phyloP scores from a whole-genome alignment of 352 stramenopile species.

The Pythium utonaiense region DNA sequence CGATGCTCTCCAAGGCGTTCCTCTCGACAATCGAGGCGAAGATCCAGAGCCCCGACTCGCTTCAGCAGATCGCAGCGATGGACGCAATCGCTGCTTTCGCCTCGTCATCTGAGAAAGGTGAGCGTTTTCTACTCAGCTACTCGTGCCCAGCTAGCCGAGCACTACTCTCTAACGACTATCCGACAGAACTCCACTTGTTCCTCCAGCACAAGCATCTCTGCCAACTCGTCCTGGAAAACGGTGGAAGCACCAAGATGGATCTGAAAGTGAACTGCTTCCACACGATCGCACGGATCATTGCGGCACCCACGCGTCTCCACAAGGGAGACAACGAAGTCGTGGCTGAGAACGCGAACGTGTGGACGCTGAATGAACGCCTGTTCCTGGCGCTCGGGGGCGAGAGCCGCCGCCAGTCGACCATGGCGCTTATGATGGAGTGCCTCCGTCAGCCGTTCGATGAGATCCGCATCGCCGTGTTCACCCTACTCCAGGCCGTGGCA shows the following conservation, averaged over 20 bases:
- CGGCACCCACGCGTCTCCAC: constrained; percentile 40
- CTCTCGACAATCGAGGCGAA: constrained; percentile 69
- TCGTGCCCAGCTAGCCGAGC: too few relatives aligned
- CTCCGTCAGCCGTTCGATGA: constrained; percentile 84
- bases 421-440: constrained; percentile 68
- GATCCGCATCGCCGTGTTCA: constrained; percentile 70
- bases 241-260: constrained; percentile 57
- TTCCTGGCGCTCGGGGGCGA: constrained; percentile 63
- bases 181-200: constrained; percentile 70
- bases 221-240: constrained; percentile 52
- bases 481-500: constrained; percentile 72
- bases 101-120: constrained; percentile 79
- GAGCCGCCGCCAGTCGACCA: constrained; percentile 46
- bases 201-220: constrained; percentile 69
- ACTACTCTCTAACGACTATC: too few relatives aligned
- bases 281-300: constrained; percentile 56
- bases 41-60: constrained; percentile 51
- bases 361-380: constrained; percentile 58
- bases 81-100: constrained; percentile 77
- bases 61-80: constrained; percentile 83
- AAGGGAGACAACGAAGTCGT: constrained; percentile 32
- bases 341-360: constrained; percentile 57
- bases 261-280: constrained; percentile 79
- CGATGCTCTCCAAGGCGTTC: constrained; percentile 72
- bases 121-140: too few relatives aligned